Evolutionary conservation across 768 basidiomycete species (phyloP), one percentile per base, ranked within the genome.

Genomic region (Xerocomus spinulosus): DNA sequence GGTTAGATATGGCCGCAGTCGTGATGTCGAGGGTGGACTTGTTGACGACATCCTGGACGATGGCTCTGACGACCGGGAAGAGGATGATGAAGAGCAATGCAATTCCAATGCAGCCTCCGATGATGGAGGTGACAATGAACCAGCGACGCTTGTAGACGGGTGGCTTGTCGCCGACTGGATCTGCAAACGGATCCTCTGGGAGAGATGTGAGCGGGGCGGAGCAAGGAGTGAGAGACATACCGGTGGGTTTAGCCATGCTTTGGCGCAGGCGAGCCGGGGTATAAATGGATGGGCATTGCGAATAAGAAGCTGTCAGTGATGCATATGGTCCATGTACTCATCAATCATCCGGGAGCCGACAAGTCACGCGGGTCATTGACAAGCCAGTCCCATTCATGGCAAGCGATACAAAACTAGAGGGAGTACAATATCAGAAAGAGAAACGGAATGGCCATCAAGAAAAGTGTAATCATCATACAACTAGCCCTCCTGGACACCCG

Each of bases 1-100:
- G 78, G 15, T 66, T 68, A 1, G 69, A 69, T 47, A 86, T 83
- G 14, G 66, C 63, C 8, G 78, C 82, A 23, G 59, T 60, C 23
- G 80, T 69, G 36, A 87, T 69, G 46, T 80, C 71, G 28, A 87
- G 68, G 18, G 71, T 72, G 28, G 77, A 67, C 30, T 71, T 70
- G 48, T 84, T 79, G 14, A 87, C 74, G 33, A 87, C 77, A 34
- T 80, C 72, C 53, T 84, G 83, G 17, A 78, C 74, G 53, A 86
- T 82, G 37, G 83, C 83, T 42, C 67, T 74, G 47, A 87, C 71
- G 46, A 87, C 81, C 6, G 85, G 85, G 62, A 79, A 87, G 20
- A 87, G 63, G 10, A 86, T 39, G 51, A 87, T 77, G 64, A 87
- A 87, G 17, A 87, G 63, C 30, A 86, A 60, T 14, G 74, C 81